These are phyloP conservation scores for Fusarium compactum DNA, from an alignment of 2,329 filamentous ascomycete species.

Conservation along the genomic window DNA sequence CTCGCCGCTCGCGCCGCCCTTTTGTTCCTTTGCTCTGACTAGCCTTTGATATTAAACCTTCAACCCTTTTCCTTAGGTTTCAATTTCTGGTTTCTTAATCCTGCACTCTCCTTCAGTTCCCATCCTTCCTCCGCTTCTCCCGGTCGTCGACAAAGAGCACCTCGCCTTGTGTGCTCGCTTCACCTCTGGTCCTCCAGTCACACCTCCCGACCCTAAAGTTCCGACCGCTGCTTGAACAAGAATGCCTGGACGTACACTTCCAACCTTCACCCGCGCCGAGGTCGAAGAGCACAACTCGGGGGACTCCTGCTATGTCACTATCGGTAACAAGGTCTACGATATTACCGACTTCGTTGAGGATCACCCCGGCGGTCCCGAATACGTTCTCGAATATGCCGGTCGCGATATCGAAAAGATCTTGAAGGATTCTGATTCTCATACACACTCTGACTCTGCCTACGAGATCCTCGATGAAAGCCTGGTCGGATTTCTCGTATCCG, in stretches of 20 bases:
- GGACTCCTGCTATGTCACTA: constrained; percentile 92
- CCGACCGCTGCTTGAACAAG: constrained; percentile 37
- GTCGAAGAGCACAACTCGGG: constrained; percentile 82
- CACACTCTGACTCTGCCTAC: constrained; percentile 93
- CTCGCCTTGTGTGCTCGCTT: constrained; percentile 21
- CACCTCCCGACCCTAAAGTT: constrained; percentile 11
- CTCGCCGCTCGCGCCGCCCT: constrained; percentile 35
- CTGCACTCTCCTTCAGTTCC: constrained; percentile 15
- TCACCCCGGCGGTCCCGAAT: constrained; percentile 89
- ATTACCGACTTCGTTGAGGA: constrained; percentile 90
- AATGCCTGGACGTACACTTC: constrained; percentile 90
- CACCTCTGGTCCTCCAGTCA: constrained; percentile 14
- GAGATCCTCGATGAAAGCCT: constrained; percentile 91
- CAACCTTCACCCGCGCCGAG: constrained; percentile 84
- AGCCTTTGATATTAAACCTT: constrained; percentile 31
- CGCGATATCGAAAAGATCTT: constrained; percentile 87
- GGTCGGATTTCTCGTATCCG: constrained; percentile 80
- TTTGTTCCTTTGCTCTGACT: constrained; percentile 18
- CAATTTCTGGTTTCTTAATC: constrained; percentile 9
- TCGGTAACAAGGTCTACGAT: constrained; percentile 93
- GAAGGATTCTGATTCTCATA: constrained; percentile 84
- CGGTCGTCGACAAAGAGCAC: constrained; percentile 24
- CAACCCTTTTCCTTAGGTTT: constrained; percentile 22
- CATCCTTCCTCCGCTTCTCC: neutral
- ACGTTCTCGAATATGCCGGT: constrained; percentile 90